Conservation (phyloP, 2,329 filamentous ascomycete species). For the Onygena corvina region DNA sequence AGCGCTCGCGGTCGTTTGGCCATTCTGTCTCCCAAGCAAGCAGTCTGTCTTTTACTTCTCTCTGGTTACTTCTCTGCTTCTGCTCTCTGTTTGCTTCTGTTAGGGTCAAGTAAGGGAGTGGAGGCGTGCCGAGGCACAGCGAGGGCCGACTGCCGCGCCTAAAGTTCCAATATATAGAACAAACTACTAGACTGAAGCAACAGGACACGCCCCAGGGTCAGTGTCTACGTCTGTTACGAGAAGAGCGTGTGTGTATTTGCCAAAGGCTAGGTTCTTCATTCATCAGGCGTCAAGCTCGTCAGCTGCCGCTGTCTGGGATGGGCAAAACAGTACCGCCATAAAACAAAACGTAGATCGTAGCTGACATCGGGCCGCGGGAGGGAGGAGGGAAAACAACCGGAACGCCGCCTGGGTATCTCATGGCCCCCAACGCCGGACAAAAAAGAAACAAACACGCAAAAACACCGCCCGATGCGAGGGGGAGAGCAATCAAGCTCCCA, state of each 20-base stretch:
- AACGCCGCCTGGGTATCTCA: constrained; percentile 1
- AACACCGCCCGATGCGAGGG: background rate
- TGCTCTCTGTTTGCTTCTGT: too few species aligned
- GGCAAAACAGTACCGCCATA: background rate
- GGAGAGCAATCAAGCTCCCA: background rate
- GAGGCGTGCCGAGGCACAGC: too few species aligned
- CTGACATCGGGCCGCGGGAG: background rate
- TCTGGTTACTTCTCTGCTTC: too few species aligned
- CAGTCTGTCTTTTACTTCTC: background rate
- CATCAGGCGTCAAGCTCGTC: background rate
- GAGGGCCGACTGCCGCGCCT: too few species aligned
- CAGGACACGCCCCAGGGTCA: too few species aligned
- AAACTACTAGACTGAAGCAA: too few species aligned
- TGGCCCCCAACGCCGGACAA: constrained; percentile 1
- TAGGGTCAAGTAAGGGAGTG: too few species aligned
- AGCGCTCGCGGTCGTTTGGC: constrained; percentile 51
- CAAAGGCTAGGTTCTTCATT: background rate
- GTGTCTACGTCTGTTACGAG: too few species aligned
- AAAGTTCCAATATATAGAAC: too few species aligned
- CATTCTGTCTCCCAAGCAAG: background rate
- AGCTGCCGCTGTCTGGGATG: background rate
- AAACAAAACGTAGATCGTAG: background rate
- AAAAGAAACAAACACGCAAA: background rate
- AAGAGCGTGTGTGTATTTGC: too few species aligned
- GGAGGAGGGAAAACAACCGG: background rate